Base-by-base conservation (phyloP, 345 rosid species). In the Populus davidiana region DNA sequence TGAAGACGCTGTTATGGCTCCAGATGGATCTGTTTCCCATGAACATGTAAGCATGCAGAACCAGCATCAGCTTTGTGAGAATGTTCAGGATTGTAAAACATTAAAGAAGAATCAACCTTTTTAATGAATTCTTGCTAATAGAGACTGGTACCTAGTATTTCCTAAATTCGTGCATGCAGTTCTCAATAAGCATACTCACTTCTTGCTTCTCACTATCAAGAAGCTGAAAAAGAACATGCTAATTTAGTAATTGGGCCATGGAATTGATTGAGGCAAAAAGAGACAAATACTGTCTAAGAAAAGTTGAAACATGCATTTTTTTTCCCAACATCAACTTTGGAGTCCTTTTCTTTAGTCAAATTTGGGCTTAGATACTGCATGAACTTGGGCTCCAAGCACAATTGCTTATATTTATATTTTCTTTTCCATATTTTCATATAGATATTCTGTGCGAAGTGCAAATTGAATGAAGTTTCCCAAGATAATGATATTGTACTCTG, bases 401-500 rank as follows among this genome's bases (percentile, higher is more conserved):
- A 9, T 39, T 25, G 63, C 14, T 81, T 20, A 63, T 77, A 36
- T 76, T 79, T 8, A 25, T 31, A 44, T 76, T 78, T 20, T 63
- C 31, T 39, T 69, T 61, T 33, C 69, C 74, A 33, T 78, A 67
- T 76, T 61, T 59, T 67, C 59, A 36, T 84, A 29, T 74, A 96
- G 99, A 96, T 96, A 85, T 90, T 96, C 85, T 93, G 99, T 84
- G 96, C 99, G 13, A 86, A 88, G 81, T 96, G 99, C 89, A 90
- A 89, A 83, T 85, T 84, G 54, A 91, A 90, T 62, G 99, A 96
- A 81, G 96, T 94, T 83, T 89, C 83, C 83, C 89, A 75, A 8
- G 99, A 94, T 87, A 93, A 96, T 75, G 99, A 96, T 83, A 93
- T 93, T 65, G 81, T 93, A 75, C 95, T 96, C 49, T 96, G 99